Evolutionary conservation across 2,329 filamentous ascomycete species (phyloP).

Genomic region (Aspergillus sp.): DNA sequence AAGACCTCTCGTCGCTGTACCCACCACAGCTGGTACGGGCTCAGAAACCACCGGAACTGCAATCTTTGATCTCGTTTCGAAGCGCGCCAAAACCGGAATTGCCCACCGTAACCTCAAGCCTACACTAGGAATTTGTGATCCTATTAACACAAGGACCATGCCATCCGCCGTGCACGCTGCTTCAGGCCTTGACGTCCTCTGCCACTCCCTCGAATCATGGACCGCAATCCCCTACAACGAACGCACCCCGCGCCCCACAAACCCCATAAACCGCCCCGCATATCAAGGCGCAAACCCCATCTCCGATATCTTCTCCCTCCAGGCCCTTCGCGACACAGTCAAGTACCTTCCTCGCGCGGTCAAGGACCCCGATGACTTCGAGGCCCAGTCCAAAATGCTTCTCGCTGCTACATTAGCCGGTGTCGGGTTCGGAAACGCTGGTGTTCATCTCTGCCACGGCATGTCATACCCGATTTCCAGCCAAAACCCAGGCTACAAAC

Average conservation of each 20-base stretch:
- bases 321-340: slow-evolving; percentile 77
- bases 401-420: slow-evolving; percentile 91
- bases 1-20: slow-evolving; percentile 76
- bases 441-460: slow-evolving; percentile 84
- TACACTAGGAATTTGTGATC: slow-evolving; percentile 81
- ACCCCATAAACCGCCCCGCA: slow-evolving; percentile 86
- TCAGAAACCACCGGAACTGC: slow-evolving; percentile 97
- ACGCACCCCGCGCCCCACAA: slow-evolving; percentile 76
- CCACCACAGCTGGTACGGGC: slow-evolving; percentile 82
- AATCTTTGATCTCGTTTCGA: slow-evolving; percentile 91
- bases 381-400: slow-evolving; percentile 94
- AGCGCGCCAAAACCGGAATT: slow-evolving; percentile 91
- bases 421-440: slow-evolving; percentile 95
- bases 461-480: slow-evolving; percentile 98
- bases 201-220: slow-evolving; percentile 94
- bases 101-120: slow-evolving; percentile 95
- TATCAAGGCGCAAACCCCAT: slow-evolving; percentile 99
- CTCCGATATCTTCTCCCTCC: slow-evolving; percentile 92
- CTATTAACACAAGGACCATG: slow-evolving; percentile 94
- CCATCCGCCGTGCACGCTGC: slow-evolving; percentile 88
- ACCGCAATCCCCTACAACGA: slow-evolving; percentile 94
- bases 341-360: slow-evolving; percentile 91
- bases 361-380: slow-evolving; percentile 81
- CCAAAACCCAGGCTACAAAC: slow-evolving; percentile 88
- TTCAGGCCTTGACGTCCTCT: slow-evolving; percentile 91